phyloP scores from a whole-genome alignment of 2,329 filamentous ascomycete species.

The Endothia cerciana region DNA sequence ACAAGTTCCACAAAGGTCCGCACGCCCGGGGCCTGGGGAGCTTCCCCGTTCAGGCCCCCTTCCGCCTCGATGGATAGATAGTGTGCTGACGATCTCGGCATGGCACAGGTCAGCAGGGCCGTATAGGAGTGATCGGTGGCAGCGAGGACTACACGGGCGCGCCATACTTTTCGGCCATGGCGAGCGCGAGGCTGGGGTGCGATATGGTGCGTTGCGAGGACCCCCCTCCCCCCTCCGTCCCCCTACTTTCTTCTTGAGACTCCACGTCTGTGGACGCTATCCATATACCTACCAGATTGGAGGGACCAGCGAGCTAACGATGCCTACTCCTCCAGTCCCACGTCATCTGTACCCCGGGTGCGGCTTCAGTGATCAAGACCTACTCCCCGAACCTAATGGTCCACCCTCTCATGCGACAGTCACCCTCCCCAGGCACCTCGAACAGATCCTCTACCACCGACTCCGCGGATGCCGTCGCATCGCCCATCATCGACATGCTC shows the following conservation, averaged over 20 bases:
- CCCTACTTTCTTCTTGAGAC: neutral
- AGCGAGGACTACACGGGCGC: constrained; percentile 96
- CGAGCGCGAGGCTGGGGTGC: constrained; percentile 84
- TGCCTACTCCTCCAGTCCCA: constrained; percentile 64
- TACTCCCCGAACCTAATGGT: constrained; percentile 99
- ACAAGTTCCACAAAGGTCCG: constrained; percentile 92
- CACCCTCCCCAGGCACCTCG: constrained; percentile 48
- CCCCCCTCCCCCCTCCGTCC: neutral
- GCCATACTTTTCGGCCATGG: constrained; percentile 98
- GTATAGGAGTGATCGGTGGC: constrained; percentile 91
- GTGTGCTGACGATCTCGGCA: constrained; percentile 23
- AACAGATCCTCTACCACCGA: constrained; percentile 53
- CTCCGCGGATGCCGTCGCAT: constrained; percentile 62
- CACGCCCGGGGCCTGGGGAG: neutral
- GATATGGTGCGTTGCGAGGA: constrained; percentile 80
- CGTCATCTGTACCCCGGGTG: constrained; percentile 91
- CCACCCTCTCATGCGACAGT: constrained; percentile 90
- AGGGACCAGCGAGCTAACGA: constrained; percentile 3
- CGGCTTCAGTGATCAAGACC: constrained; percentile 88
- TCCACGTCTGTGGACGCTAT: neutral
- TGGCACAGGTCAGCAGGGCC: constrained; percentile 78
- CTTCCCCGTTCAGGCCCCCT: neutral
- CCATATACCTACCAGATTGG: neutral
- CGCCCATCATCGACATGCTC: constrained; percentile 77
- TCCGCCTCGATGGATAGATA: neutral